phyloP scores from a whole-genome alignment of 139 green algal species.

The Picochlorum costavermella region DNA sequence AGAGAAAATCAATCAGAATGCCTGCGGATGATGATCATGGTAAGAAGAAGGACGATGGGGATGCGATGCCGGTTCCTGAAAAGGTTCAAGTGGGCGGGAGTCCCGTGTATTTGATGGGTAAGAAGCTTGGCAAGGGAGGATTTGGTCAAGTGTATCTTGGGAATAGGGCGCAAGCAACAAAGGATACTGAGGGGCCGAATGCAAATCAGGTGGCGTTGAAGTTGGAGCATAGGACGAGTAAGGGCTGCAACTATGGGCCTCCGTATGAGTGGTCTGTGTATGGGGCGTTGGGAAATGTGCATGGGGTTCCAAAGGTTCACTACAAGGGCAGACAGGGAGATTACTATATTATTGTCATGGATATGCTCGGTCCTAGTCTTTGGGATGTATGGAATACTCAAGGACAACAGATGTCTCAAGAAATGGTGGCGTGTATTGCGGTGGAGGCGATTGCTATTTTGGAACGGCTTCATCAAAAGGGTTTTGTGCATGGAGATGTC shows the following conservation, averaged over 20 bases:
- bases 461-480: conserved; percentile 91
- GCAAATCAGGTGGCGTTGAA: conserved; percentile 90
- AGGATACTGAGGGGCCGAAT: conserved; percentile 61
- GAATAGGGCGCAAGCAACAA: conserved; percentile 44
- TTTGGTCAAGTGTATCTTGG: conserved; percentile 92
- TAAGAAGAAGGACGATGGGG: conserved; percentile 9
- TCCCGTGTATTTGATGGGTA: conserved; percentile 79
- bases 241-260: conserved; percentile 96
- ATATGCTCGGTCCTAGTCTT: conserved; percentile 91
- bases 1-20: no score
- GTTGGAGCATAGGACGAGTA: conserved; percentile 93
- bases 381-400: conserved; percentile 97
- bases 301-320: conserved; percentile 89
- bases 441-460: conserved; percentile 94
- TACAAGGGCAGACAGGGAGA: conserved; percentile 95
- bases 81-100: conserved; percentile 79
- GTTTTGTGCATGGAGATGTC: conserved; percentile 97
- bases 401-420: conserved; percentile 89
- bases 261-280: conserved; percentile 99
- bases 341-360: conserved; percentile 99
- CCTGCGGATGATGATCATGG: no score
- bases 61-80: conserved; percentile 14
- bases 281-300: conserved; percentile 65
- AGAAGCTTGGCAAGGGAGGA: conserved; percentile 88
- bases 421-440: conserved; percentile 99